Base-by-base conservation (phyloP, 140 eudicot genomes). In the Cichorium intybus region DNA sequence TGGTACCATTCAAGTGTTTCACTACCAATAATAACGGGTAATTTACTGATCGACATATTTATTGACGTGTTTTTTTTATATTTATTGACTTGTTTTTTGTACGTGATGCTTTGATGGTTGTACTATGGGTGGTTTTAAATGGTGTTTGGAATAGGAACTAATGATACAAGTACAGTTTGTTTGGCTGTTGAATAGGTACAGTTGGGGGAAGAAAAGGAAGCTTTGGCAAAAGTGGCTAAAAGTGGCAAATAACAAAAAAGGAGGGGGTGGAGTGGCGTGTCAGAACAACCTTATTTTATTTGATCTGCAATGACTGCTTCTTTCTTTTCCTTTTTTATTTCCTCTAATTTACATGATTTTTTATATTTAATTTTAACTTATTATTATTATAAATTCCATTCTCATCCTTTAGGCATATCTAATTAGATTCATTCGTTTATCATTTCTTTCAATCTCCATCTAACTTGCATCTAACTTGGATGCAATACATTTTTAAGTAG, bases 161-260 rank as follows among this genome's bases (percentile, higher is more conserved):
- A 80, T 72, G 68, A 24, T 75, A 56, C 37, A 47, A 66, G 69
- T 58, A 34, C 87, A 86, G 95, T 83, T 72, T 87, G 95, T 73
- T 80, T 87, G 90, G 79, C 85, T 69, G 87, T 76, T 67, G 95
- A 87, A 75, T 87, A 87, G 90, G 81, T 77, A 73, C 83, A 80
- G 66, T 35, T 66, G 83, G 57, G 61, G 67, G 75, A 64, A 69
- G 79, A 57, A 72, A 47, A 67, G 41, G 72, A 64, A 68, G 81
- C 66, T 69, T 47, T 76, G 48, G 39, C 53, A 74, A 73, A 57
- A 62, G 57, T 18, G 82, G 81, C 52, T 64, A 68, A 75, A 79
- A 73, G 80, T 63, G 83, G 81, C 82, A 67, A 86, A 75, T 73
- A 80, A 70, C 69, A 69, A 71, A 71, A 58, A 62, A 80, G 75